Evolutionary conservation across 768 basidiomycete species (phyloP), one percentile per base, ranked within the genome.

Genomic region (Tylopilus vinaceipallidus): DNA sequence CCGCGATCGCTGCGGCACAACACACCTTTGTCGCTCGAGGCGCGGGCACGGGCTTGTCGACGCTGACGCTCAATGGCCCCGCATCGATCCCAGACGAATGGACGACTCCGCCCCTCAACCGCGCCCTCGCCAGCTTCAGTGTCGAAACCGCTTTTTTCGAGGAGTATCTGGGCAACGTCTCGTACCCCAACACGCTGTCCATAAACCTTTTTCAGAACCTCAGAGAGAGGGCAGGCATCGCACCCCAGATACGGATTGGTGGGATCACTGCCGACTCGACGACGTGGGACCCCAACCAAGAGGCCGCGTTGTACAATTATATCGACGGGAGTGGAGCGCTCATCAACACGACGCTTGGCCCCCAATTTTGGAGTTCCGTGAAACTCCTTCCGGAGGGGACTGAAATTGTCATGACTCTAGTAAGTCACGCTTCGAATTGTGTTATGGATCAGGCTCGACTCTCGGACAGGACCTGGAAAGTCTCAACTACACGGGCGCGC

Each of bases 261-360:
- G 79, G 79, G 0, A 78, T 79, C 53, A 80, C 78, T 0, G 80
- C 78, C 5, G 76, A 80, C 55, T 78, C 77, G 13, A 76, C 78
- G 2, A 74, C 72, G 45, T 78, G 77, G 76, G 60, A 77, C 47
- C 64, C 73, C 0, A 63, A 69, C 12, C 71, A 73, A 36, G 66
- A 70, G 29, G 42, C 30, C 19, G 52, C 53, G 2, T 30, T 58
- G 35, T 53, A 55, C 59, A 80, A 77, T 53, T 76, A 74, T 48
- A 69, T 80, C 26, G 73, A 75, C 35, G 57, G 54, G n/a, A 63
- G 58, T 3, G 76, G 76, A 16, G 70, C 68, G 6, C 68, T 80
- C 46, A 67, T 65, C 29, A 80, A 80, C 49, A 79, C 77, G 11
- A 79, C 76, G 1, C 73, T 81, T 49, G 78, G 79, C 0, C 75